Evolutionary conservation across 2,329 filamentous ascomycete genomes (phyloP).

Genomic region (Botrytis hyacinthi): DNA sequence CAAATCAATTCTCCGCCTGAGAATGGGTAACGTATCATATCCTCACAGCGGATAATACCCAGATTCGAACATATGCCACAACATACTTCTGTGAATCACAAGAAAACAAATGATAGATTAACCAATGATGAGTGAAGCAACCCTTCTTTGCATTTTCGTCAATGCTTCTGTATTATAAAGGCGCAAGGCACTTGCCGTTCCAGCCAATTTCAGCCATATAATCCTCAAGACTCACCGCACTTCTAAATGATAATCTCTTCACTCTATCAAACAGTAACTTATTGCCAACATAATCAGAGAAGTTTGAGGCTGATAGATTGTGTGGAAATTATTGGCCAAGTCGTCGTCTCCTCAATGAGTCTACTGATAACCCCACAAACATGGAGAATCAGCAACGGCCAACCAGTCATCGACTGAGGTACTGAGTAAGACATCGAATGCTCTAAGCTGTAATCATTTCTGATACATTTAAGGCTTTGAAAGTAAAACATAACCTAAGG

Average conservation of each 20-base stretch:
- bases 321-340: background rate
- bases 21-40: slow-evolving; percentile 13
- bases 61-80: background rate
- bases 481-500: background rate
- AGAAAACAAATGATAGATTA: background rate
- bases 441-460: background rate
- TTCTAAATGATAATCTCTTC: background rate
- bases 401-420: background rate
- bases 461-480: slow-evolving; percentile 3
- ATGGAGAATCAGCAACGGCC: background rate
- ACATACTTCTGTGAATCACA: background rate
- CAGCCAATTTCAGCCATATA: background rate
- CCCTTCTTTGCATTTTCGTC: slow-evolving; percentile 10
- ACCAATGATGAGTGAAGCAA: background rate
- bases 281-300: background rate
- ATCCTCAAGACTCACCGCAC: background rate
- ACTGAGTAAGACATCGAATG: background rate
- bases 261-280: background rate
- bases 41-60: background rate
- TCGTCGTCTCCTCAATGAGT: background rate
- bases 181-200: slow-evolving; percentile 15
- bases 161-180: background rate
- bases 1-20: background rate
- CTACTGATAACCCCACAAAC: background rate
- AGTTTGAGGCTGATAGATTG: background rate